Base-by-base conservation (phyloP, 2,329 filamentous ascomycete species). In the Sporothrix luriei region DNA sequence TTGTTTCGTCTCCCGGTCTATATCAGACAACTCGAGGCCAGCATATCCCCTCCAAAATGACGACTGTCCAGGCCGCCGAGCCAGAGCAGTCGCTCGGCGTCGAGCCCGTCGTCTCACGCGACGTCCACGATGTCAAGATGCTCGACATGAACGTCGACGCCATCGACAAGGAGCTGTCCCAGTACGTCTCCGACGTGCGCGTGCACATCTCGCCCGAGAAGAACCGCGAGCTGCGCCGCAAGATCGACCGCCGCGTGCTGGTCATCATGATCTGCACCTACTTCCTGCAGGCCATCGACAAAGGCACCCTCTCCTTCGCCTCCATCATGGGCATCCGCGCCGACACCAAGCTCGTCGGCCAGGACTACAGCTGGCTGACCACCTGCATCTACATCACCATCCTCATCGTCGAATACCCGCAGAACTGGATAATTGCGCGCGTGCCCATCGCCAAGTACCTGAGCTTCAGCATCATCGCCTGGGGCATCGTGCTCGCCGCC, bases 341-440 rank as follows among this genome's bases (percentile, higher is more conserved):
- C 6, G 85, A 89, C 73, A 82, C 83, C 0, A 72, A 80, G n/a
- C 77, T 89, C 4, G 74, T 80, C 51, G 83, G 74, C 5, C 76
- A 48, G 26, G 76, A 91, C 79, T 93, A 88, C 76, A 86, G 84
- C 33, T 92, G 90, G 90, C 81, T 93, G 66, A 90, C 88, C 0
- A 91, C 89, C 14, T 91, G 88, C 82, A 90, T 92, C 73, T 92
- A 92, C 80, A 88, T 92, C 71, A 88, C 86, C 66, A 87, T 91
- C 24, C 80, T 92, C 11, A 78, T 89, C 61, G 89, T 91, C 73
- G 90, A 92, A 77, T 92, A 91, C 75, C 90, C 90, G 0, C 90
- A 89, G 77, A 91, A 89, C 78, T 80, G 75, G 74, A 76, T 82
- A 73, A 79, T 78, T 68, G 72, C 74, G 61, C 84, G 87, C 38